phyloP scores from a whole-genome alignment of 371 early-diverging fungal genomes.

The Zancudomyces culisetae region DNA sequence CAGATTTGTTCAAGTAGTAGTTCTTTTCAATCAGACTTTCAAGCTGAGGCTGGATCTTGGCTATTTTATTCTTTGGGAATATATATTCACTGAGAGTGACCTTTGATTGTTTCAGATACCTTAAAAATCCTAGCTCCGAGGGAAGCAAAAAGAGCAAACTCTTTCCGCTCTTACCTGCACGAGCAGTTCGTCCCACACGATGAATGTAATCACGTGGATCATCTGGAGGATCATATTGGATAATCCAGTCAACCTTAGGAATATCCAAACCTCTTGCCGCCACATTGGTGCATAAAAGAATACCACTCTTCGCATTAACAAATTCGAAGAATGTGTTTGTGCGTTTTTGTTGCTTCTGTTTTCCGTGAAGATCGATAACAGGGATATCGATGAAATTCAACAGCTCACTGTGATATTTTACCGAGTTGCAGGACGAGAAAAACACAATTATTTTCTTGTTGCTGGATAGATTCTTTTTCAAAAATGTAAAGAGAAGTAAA shows the following conservation, averaged over 20 bases:
- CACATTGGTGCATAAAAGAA: slow-evolving; percentile 93
- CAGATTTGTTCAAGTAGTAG: slow-evolving; percentile 95
- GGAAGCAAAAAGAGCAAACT: slow-evolving; percentile 90
- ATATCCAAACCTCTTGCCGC: slow-evolving; percentile 98
- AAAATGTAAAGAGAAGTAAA: slow-evolving; percentile 83
- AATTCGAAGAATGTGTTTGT: slow-evolving; percentile 93
- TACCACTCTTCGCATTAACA: slow-evolving; percentile 71
- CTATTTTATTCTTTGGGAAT: slow-evolving; percentile 81
- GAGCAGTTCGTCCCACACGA: slow-evolving; percentile 95
- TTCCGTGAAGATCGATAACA: slow-evolving; percentile 83
- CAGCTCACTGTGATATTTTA: slow-evolving; percentile 87
- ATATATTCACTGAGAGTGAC: slow-evolving; percentile 95
- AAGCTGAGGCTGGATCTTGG: slow-evolving; percentile 88
- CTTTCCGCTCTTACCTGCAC: slow-evolving; percentile 80
- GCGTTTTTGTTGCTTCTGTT: slow-evolving; percentile 89
- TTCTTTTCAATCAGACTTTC: slow-evolving; percentile 93
- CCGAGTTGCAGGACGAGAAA: slow-evolving; percentile 85
- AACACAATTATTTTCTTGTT: slow-evolving; percentile 95
- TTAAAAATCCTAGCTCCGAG: slow-evolving; percentile 84
- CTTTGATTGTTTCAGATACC: slow-evolving; percentile 91
- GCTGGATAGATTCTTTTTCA: slow-evolving; percentile 80
- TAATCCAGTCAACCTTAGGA: slow-evolving; percentile 93
- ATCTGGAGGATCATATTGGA: slow-evolving; percentile 99
- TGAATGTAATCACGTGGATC: slow-evolving; percentile 96
- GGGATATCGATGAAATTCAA: slow-evolving; percentile 94